Base-by-base conservation (phyloP, 495 filamentous ascomycete species). In the Parathielavia appendiculata region DNA sequence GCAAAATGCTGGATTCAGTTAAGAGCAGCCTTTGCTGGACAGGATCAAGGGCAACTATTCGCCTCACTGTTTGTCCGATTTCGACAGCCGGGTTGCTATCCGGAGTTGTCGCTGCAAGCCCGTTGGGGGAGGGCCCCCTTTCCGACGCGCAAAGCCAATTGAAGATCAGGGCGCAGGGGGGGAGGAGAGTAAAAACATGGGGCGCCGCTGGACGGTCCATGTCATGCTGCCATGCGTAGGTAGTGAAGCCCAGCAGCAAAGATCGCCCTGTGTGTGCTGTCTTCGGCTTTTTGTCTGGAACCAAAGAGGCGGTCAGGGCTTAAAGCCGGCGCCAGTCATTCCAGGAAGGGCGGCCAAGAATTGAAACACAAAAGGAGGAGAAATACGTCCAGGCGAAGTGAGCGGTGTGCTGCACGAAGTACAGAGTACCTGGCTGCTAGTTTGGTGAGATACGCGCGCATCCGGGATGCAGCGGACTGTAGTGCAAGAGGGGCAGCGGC, bases 241-340 rank as follows among this genome's bases (percentile, higher is more conserved):
- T 5, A 5, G 5, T 35, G 34, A 11, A 35, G 17, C 23, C 5
- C 22, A 23, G 23, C 51, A 45, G 23, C 36, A 44, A 22, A 35
- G 16, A 45, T 14, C 20, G 39, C 35, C 50, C 32, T n/a, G 32
- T 35, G 26, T 39, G 50, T 39, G 6, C 20, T n/a, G n/a, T n/a
- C n/a, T n/a, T n/a, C 13, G 23, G 10, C 44, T 8, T 12, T 47
- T 3, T 51, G n/a, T 19, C 47, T 9, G 26, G 26, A 11, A 9
- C 39, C 16, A 12, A 57, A 57, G 13, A 22, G 36, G 55, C 55
- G 55, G 55, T 57, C 55, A 50, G 55, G n/a, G 43, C 2, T 8
- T 32, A n/a, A 19, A 22, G 36, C 20, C 35, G 54, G 38, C 9
- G 1, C 17, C 10, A 8, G 16, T 12, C 49, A 2, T 16, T 14